Conservation (phyloP, 805 yeast species). For the Candida broadrunensis region DNA sequence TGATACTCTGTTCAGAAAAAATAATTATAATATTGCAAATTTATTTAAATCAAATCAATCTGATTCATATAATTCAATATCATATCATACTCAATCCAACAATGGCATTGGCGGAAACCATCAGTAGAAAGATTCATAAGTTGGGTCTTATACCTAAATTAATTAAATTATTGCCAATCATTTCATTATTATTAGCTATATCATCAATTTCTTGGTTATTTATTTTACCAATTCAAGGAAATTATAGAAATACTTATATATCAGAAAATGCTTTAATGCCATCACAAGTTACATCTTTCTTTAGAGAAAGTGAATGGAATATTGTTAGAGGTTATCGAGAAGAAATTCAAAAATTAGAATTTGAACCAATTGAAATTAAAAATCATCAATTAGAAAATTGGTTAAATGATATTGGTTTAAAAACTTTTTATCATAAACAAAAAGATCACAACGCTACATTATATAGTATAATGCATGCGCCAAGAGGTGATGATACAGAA, state of each 20-base stretch:
- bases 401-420: slow-evolving; percentile 72
- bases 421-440: slow-evolving; percentile 44
- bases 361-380: slow-evolving; percentile 25
- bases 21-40: background rate
- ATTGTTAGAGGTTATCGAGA: slow-evolving; percentile 79
- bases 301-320: slow-evolving; percentile 94
- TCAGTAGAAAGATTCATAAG: slow-evolving; percentile 37
- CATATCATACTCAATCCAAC: background rate
- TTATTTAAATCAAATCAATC: too few species aligned
- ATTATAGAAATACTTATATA: slow-evolving; percentile 77
- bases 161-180: slow-evolving; percentile 28
- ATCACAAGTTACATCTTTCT: slow-evolving; percentile 88
- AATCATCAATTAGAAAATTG: slow-evolving; percentile 51
- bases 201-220: slow-evolving; percentile 44
- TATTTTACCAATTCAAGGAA: slow-evolving; percentile 75
- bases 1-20: background rate
- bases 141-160: slow-evolving; percentile 37
- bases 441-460: slow-evolving; percentile 46
- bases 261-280: slow-evolving; percentile 98
- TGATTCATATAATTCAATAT: too few species aligned
- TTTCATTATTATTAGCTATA: slow-evolving; percentile 34
- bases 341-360: slow-evolving; percentile 44
- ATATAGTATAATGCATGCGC: slow-evolving; percentile 86
- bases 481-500: slow-evolving; percentile 95
- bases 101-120: slow-evolving; percentile 45